Conservation (phyloP, 495 filamentous ascomycete species). For the Elasticomyces elasticus region DNA sequence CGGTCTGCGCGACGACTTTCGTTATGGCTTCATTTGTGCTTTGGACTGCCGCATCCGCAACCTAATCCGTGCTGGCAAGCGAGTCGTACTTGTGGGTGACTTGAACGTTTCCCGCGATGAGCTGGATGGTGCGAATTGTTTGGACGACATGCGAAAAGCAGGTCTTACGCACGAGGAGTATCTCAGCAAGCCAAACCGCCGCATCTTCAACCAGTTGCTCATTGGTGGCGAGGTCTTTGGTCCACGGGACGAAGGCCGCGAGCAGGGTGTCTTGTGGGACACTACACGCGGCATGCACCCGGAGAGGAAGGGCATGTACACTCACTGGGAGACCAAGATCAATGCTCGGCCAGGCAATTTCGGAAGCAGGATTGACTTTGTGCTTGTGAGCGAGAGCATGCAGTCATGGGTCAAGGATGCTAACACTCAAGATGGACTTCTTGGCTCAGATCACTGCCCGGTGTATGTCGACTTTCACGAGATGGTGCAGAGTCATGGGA, state of each 20-base stretch:
- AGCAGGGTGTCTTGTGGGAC: slow-evolving; percentile 71
- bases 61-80: slow-evolving; percentile 66
- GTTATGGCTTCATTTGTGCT: slow-evolving; percentile 66
- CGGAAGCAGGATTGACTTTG: slow-evolving; percentile 86
- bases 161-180: slow-evolving; percentile 56
- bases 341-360: slow-evolving; percentile 86
- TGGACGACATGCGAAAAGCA: slow-evolving; percentile 61
- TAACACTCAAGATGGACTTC: slow-evolving; percentile 91
- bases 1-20: slow-evolving; percentile 72
- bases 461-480: slow-evolving; percentile 74
- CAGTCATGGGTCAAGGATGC: slow-evolving; percentile 72
- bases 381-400: slow-evolving; percentile 73
- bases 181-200: slow-evolving; percentile 62
- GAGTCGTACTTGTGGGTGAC: slow-evolving; percentile 77
- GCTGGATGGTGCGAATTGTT: slow-evolving; percentile 61
- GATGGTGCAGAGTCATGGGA: slow-evolving; percentile 41
- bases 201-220: slow-evolving; percentile 76
- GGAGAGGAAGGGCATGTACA: slow-evolving; percentile 78
- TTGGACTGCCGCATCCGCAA: slow-evolving; percentile 79
- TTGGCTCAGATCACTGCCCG: slow-evolving; percentile 95
- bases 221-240: slow-evolving; percentile 61
- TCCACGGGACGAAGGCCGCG: slow-evolving; percentile 59
- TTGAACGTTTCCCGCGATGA: slow-evolving; percentile 74
- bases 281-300: slow-evolving; percentile 78
- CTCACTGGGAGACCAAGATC: slow-evolving; percentile 82